A percentile compares a stretch with the other conserved stretches of the same genome.
These are phyloP conservation scores for Geosmithia flava DNA, from an alignment of 2,329 filamentous ascomycete species.

Conservation along the genomic window DNA sequence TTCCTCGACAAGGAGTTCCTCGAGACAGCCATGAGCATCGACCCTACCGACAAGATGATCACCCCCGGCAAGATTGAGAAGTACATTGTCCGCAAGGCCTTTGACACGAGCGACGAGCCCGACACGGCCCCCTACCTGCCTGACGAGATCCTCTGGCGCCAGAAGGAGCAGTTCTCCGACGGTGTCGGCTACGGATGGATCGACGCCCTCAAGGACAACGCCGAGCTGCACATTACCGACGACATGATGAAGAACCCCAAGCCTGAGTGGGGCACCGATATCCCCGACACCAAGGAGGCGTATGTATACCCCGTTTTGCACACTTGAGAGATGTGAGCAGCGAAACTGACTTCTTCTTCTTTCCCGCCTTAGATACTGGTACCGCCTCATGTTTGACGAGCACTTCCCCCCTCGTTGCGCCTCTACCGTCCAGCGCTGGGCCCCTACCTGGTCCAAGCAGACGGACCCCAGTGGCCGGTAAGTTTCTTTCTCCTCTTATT, in stretches of 20 bases:
- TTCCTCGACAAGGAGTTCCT: conserved; percentile 98
- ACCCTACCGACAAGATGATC: conserved; percentile 93
- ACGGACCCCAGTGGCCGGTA: conserved; percentile 88
- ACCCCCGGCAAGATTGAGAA: conserved; percentile 84
- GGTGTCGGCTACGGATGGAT: conserved; percentile 99
- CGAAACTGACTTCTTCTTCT: conserved; percentile 10
- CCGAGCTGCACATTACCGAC: conserved; percentile 79
- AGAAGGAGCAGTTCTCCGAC: conserved; percentile 99
- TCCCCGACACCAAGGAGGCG: conserved; percentile 95
- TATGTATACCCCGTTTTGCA: conserved; percentile 29
- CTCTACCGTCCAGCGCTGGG: conserved; percentile 90
- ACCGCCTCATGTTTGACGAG: conserved; percentile 96
- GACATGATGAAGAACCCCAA: conserved; percentile 99
- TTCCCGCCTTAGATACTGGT: conserved; percentile 62
- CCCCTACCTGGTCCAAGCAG: conserved; percentile 94
- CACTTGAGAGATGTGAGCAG: neutral
- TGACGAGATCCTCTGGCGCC: conserved; percentile 89
- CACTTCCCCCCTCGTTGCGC: conserved; percentile 91
- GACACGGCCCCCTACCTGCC: conserved; percentile 79
- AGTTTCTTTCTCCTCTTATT: conserved; percentile 11
- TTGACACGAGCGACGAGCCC: conserved; percentile 84
- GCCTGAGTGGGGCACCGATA: conserved; percentile 84
- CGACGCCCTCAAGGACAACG: conserved; percentile 89
- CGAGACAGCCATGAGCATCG: conserved; percentile 83
- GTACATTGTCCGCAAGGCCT: conserved; percentile 95